Conservation (phyloP, 331 rosid species). For the Cydonia oblonga region DNA sequence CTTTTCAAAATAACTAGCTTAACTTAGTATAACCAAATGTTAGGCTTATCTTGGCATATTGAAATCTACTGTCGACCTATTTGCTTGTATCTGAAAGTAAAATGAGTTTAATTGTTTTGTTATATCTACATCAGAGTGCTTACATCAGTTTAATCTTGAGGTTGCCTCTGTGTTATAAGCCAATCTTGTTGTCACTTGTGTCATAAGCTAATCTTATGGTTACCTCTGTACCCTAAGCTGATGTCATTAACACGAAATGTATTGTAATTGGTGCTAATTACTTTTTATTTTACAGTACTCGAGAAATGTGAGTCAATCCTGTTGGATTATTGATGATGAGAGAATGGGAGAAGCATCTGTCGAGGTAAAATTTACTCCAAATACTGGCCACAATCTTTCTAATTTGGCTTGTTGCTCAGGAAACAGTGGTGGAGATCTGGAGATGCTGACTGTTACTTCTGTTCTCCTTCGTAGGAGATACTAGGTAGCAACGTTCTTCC, state of each 20-base stretch:
- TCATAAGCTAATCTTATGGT: background rate
- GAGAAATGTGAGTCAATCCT: slow-evolving; percentile 91
- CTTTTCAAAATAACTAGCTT: background rate
- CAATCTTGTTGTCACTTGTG: background rate
- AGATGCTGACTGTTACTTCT: slow-evolving; percentile 17
- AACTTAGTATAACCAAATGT: background rate
- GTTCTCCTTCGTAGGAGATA: slow-evolving; percentile 48
- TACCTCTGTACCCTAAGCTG: background rate
- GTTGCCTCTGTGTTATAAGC: background rate
- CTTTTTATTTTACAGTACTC: slow-evolving; percentile 54
- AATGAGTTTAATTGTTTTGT: background rate
- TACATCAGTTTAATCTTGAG: background rate
- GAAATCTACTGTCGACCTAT: background rate
- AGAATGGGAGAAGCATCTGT: slow-evolving; percentile 97
- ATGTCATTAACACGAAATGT: background rate
- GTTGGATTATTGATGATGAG: slow-evolving; percentile 91
- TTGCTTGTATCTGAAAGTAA: background rate
- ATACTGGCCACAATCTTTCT: slow-evolving; percentile 3
- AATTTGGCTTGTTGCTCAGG: background rate
- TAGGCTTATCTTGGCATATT: background rate
- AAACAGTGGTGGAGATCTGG: background rate
- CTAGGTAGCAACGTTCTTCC: slow-evolving; percentile 59
- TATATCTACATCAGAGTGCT: background rate
- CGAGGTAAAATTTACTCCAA: slow-evolving; percentile 45
- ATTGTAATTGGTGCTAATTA: background rate